phyloP scores from a whole-genome alignment of 1,284 basidiomycete species.

The Leccinum olivaceoglutinosum region DNA sequence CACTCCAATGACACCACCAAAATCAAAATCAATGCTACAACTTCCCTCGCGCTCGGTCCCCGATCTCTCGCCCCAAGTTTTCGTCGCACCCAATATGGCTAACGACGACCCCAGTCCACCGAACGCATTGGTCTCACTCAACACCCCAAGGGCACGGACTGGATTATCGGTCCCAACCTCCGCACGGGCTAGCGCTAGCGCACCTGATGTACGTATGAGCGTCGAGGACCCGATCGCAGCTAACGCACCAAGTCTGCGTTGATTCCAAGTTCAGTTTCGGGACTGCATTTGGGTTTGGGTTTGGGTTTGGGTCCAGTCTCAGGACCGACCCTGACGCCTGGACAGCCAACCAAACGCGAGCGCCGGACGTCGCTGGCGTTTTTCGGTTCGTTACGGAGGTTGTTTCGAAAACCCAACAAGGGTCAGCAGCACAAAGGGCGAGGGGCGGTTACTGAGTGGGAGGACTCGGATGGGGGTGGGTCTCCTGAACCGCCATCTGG shows the following conservation, averaged over 20 bases:
- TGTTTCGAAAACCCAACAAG: conserved; percentile 20
- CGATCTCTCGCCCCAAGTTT: too few species aligned
- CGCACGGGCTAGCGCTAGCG: background rate
- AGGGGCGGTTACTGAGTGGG: background rate
- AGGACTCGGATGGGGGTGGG: background rate
- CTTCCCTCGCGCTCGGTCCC: too few species aligned
- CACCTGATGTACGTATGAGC: conserved; percentile 6
- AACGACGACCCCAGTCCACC: too few species aligned
- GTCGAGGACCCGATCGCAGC: background rate
- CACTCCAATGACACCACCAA: too few species aligned
- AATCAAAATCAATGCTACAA: too few species aligned
- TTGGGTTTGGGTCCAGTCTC: background rate
- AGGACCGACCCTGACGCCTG: too few species aligned
- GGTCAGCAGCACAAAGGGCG: background rate
- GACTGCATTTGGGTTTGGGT: too few species aligned
- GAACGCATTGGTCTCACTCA: too few species aligned
- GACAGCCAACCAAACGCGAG: conserved; percentile 13
- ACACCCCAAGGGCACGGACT: too few species aligned
- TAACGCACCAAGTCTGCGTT: background rate
- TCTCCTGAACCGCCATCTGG: too few species aligned
- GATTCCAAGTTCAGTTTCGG: background rate
- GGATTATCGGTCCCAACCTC: too few species aligned
- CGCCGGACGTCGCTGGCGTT: conserved; percentile 19
- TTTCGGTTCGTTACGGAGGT: conserved; percentile 25
- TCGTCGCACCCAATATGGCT: too few species aligned